A percentile compares a stretch with the other conserved stretches of the same genome.
Conservation (phyloP, 352 stramenopile species). For the Phytophthora fragariaefolia region DNA sequence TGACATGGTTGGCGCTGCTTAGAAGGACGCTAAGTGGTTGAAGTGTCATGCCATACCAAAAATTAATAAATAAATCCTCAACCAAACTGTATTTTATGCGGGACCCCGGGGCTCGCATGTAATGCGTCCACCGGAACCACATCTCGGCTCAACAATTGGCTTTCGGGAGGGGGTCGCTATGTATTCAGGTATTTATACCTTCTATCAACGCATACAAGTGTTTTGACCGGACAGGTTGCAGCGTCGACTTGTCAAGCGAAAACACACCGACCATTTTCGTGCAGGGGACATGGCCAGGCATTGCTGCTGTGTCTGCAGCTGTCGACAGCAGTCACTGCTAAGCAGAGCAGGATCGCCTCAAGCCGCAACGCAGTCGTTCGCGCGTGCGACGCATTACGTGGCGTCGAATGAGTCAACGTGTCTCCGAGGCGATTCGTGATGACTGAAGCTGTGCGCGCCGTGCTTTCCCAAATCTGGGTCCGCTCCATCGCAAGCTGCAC, state of each 20-base stretch:
- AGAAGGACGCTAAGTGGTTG: no score
- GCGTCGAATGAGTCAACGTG: slow-evolving; percentile 7
- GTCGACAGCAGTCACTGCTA: slow-evolving; percentile 4
- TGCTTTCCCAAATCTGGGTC: neutral
- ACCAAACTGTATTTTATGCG: no score
- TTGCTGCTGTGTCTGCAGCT: slow-evolving; percentile 7
- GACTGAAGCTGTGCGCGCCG: neutral
- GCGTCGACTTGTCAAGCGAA: neutral
- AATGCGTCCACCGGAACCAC: no score
- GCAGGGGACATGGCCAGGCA: slow-evolving; percentile 1
- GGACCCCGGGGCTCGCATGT: no score
- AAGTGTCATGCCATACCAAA: no score
- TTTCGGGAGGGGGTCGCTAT: no score
- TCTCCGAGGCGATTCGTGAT: neutral
- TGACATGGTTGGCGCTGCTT: no score
- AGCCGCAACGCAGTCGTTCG: neutral
- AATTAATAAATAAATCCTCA: no score
- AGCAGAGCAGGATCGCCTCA: neutral
- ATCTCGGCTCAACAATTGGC: no score
- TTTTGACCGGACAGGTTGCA: neutral
- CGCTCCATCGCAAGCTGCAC: no score
- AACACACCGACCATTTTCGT: slow-evolving; percentile 2
- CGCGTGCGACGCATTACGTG: neutral
- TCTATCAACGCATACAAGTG: no score
- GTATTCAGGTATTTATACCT: no score